phyloP scores from a whole-genome alignment of 2,329 filamentous ascomycete genomes.

The Teratosphaeria gauchensis region DNA sequence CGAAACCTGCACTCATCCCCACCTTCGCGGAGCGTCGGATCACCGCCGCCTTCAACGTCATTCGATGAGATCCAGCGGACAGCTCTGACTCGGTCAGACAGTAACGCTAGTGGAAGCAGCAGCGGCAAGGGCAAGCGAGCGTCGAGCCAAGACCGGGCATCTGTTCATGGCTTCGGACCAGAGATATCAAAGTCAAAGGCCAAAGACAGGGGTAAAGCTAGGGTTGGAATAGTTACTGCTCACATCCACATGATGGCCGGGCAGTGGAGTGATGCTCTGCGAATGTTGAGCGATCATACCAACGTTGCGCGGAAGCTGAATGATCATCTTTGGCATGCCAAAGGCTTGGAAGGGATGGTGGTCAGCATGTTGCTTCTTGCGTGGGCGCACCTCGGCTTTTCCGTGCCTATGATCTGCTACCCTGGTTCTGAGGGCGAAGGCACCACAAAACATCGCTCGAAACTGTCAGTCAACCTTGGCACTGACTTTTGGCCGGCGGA shows the following conservation, averaged over 20 bases:
- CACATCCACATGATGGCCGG: conserved; percentile 82
- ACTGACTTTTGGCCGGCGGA: conserved; percentile 10
- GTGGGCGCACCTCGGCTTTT: conserved; percentile 77
- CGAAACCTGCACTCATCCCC: conserved; percentile 7
- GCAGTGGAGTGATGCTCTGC: conserved; percentile 79
- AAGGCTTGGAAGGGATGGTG: conserved; percentile 80
- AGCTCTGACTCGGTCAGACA: conserved; percentile 29
- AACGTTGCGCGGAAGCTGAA: conserved; percentile 66
- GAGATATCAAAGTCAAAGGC: conserved; percentile 47
- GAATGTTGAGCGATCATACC: conserved; percentile 72
- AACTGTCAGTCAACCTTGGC: conserved; percentile 11
- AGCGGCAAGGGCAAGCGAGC: conserved; percentile 11
- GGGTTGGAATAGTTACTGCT: conserved; percentile 69
- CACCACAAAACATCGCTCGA: conserved; percentile 12
- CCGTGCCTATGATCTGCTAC: conserved; percentile 41
- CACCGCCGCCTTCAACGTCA: conserved; percentile 40
- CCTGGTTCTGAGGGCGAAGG: conserved; percentile 17
- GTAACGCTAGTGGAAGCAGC: conserved; percentile 15
- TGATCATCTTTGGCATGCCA: conserved; percentile 96
- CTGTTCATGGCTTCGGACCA: conserved; percentile 55
- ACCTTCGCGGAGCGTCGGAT: conserved; percentile 12
- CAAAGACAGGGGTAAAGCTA: conserved; percentile 70
- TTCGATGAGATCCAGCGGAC: conserved; percentile 43
- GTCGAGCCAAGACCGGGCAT: conserved; percentile 47
- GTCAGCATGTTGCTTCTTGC: conserved; percentile 74